Evolutionary conservation across 192 early-diverging fungal species (phyloP).

Genomic region (Cetraspora pellucida): DNA sequence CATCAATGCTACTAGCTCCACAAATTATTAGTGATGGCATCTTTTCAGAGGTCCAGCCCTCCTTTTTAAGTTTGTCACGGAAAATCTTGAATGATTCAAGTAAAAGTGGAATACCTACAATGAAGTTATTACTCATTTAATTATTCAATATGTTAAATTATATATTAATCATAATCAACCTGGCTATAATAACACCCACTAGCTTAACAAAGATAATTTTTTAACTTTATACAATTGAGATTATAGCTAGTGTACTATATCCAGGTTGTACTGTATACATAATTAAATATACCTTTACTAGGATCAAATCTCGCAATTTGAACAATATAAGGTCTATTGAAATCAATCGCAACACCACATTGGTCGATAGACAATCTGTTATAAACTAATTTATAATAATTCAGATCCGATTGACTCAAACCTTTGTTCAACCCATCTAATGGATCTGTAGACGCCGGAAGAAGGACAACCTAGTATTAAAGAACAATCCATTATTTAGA

Average conservation of each 20-base stretch:
- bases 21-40: conserved; percentile 32
- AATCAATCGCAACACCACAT: conserved; percentile 58
- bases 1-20: conserved; percentile 81
- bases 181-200: too few relatives aligned
- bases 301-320: conserved; percentile 87
- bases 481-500: background rate
- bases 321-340: conserved; percentile 72
- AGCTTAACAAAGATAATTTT: too few relatives aligned
- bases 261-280: too few relatives aligned
- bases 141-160: too few relatives aligned
- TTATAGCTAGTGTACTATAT: too few relatives aligned
- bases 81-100: conserved; percentile 69
- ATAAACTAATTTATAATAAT: conserved; percentile 76
- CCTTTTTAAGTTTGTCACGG: conserved; percentile 54
- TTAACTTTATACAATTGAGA: too few relatives aligned
- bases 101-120: conserved; percentile 64
- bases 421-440: conserved; percentile 84
- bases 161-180: too few relatives aligned
- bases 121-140: too few relatives aligned
- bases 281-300: conserved; percentile 62
- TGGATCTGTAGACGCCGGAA: conserved; percentile 78
- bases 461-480: conserved; percentile 50
- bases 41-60: background rate
- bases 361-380: conserved; percentile 78
- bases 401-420: conserved; percentile 52